These are phyloP conservation scores for Clathrus columnatus DNA, from an alignment of 768 basidiomycete genomes.

Conservation along the genomic window DNA sequence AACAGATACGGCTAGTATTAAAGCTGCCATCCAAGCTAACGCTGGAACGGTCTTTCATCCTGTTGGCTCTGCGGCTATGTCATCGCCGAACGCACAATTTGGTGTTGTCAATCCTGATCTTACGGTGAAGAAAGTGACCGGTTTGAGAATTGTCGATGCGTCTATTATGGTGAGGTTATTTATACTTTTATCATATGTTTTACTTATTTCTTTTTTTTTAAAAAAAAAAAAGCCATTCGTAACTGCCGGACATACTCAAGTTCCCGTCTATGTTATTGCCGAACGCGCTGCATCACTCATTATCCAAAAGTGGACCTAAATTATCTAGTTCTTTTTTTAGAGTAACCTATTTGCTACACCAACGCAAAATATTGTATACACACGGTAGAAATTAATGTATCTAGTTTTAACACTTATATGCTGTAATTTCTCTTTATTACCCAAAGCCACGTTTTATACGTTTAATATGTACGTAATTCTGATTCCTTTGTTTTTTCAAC, in stretches of 20 bases:
- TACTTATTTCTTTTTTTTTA: neutral
- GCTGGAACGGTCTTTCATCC: constrained; percentile 23
- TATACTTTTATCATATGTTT: neutral
- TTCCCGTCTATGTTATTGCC: constrained; percentile 13
- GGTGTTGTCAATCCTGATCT: constrained; percentile 34
- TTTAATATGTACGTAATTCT: no score
- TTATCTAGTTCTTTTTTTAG: no score
- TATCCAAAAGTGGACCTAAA: constrained; percentile 9
- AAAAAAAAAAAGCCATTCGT: constrained; percentile 10
- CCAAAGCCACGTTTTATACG: no score
- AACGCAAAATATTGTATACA: no score
- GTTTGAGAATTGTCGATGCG: constrained; percentile 35
- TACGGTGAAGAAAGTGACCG: constrained; percentile 26
- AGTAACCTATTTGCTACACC: no score
- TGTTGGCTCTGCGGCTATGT: constrained; percentile 28
- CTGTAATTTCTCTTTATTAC: no score
- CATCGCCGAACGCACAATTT: constrained; percentile 17
- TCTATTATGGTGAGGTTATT: constrained; percentile 26
- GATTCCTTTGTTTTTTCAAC: no score
- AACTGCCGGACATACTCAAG: constrained; percentile 12
- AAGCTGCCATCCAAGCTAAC: constrained; percentile 17
- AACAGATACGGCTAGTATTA: no score
- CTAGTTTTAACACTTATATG: no score
- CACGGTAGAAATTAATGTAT: no score
- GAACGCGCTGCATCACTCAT: constrained; percentile 20